Evolutionary conservation across 2,329 filamentous ascomycete genomes (phyloP), one percentile per base, ranked within the genome.

Genomic region (Drechslerella coelobrocha): DNA sequence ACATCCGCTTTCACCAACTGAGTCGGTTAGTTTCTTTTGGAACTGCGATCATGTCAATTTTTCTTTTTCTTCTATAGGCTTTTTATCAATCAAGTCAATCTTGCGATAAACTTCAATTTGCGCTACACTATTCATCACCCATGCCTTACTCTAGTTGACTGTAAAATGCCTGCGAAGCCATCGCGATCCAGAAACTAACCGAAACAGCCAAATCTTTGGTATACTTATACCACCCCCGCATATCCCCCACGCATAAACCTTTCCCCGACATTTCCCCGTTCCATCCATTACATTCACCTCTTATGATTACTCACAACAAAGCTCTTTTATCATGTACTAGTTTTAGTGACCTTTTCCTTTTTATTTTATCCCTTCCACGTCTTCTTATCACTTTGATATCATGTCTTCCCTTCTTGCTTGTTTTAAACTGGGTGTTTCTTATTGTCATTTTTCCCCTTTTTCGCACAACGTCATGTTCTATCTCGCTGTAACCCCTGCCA

Each of bases 341-440:
- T 69, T 69, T 69, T 69, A 69, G 65, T 69, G 52, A 39, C 34
- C 17, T 39, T 39, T 14, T n/a, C 17, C 7, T 34, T 6, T 6
- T 34, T 34, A 7, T 34, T 34, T 12, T 34, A 7, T 34, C 12
- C 12, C 12, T 12, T 39, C 12, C 34, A 39, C 34, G 57, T 29
- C 37, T 47, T 29, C 56, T 54, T 24, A 41, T 48, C 50, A 53
- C 26, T 48, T 68, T 61, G 23, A 62, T 27, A 59, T 59, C 45
- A 69, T 52, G 57, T 69, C 43, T 56, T 31, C 41, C 26, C 26
- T 29, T 29, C 41, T 39, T 57, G 24, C 31, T 56, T 47, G 56
- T 52, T 68, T 68, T 61, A 68, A 56, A 68, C 55, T 56, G 51
- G 63, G 63, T 68, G 63, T 68, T 68, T 51, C 41, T 61, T 54